phyloP scores from a whole-genome alignment of 2,329 filamentous ascomycete genomes.

The Arthrobotrys sinensis region DNA sequence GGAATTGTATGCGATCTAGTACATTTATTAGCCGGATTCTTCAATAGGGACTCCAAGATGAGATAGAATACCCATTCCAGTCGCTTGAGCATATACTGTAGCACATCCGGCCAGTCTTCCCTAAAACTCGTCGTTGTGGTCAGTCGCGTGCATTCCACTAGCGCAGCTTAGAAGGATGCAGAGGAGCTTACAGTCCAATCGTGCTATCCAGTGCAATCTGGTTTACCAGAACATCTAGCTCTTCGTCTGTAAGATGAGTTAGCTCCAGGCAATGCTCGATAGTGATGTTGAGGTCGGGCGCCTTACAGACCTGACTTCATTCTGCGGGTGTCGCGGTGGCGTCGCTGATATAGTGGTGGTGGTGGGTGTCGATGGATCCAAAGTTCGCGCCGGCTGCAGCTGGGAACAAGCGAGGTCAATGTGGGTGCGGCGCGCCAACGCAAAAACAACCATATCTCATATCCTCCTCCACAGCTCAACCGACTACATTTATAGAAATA shows the following conservation, averaged over 20 bases:
- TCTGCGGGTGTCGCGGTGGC: slow-evolving; percentile 17
- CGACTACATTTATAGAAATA: too few relatives aligned
- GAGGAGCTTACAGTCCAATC: slow-evolving; percentile 34
- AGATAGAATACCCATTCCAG: slow-evolving; percentile 41
- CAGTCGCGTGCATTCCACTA: slow-evolving; percentile 17
- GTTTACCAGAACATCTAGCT: slow-evolving; percentile 53
- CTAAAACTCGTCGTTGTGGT: slow-evolving; percentile 14
- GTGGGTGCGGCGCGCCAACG: neutral
- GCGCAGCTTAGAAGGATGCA: neutral
- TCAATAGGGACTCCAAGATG: neutral
- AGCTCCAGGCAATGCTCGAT: neutral
- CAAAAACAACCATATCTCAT: slow-evolving; percentile 17
- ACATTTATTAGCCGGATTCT: slow-evolving; percentile 3
- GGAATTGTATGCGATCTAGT: slow-evolving; percentile 58
- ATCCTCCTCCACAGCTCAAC: neutral
- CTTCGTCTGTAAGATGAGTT: slow-evolving; percentile 44
- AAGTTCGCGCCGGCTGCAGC: slow-evolving; percentile 11
- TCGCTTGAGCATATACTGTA: slow-evolving; percentile 55
- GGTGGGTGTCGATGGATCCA: slow-evolving; percentile 6
- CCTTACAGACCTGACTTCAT: slow-evolving; percentile 61
- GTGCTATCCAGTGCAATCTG: slow-evolving; percentile 55
- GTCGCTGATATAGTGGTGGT: slow-evolving; percentile 8
- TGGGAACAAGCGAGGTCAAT: slow-evolving; percentile 5
- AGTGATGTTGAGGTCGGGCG: slow-evolving; percentile 1
- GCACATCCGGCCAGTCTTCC: slow-evolving; percentile 54